Evolutionary conservation across 2,329 filamentous ascomycete genomes (phyloP).

Genomic region (Tetracladium maxilliforme): DNA sequence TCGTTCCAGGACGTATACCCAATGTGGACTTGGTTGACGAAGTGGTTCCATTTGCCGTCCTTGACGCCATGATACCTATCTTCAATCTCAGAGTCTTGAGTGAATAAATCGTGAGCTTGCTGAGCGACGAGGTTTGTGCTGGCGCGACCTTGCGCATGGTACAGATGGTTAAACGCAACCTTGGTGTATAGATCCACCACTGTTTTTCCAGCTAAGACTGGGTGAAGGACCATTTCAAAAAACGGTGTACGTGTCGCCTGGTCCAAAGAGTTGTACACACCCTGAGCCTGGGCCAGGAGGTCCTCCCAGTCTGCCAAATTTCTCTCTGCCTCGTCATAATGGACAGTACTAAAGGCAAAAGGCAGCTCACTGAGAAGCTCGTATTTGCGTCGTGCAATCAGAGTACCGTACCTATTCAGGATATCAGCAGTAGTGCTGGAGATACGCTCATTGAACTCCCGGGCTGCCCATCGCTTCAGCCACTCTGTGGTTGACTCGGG

Average conservation of each 20-base stretch:
- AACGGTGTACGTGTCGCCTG: slow-evolving; percentile 37
- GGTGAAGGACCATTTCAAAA: slow-evolving; percentile 47
- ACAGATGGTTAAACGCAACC: slow-evolving; percentile 35
- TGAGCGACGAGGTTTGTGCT: slow-evolving; percentile 36
- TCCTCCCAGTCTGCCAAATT: slow-evolving; percentile 38
- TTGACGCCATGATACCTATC: slow-evolving; percentile 40
- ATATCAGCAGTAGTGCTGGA: slow-evolving; percentile 32
- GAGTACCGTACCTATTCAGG: slow-evolving; percentile 38
- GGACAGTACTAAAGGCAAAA: slow-evolving; percentile 41
- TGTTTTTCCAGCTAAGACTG: slow-evolving; percentile 39
- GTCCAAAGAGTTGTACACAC: slow-evolving; percentile 37
- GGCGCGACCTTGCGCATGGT: slow-evolving; percentile 38
- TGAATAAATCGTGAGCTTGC: slow-evolving; percentile 34
- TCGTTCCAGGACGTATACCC: slow-evolving; percentile 18
- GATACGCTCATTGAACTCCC: slow-evolving; percentile 37
- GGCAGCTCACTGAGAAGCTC: slow-evolving; percentile 49
- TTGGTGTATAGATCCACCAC: slow-evolving; percentile 37
- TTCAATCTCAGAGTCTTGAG: slow-evolving; percentile 39
- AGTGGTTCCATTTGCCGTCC: slow-evolving; percentile 46
- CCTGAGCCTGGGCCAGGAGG: slow-evolving; percentile 36
- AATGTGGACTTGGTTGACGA: slow-evolving; percentile 36
- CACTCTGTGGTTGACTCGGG: slow-evolving; percentile 38
- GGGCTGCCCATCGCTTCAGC: slow-evolving; percentile 37
- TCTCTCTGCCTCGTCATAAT: slow-evolving; percentile 48
- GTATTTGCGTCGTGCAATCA: slow-evolving; percentile 44